Percentiles rank a stretch among this genome's conserved stretches.
phyloP scores from a whole-genome alignment of 2,329 filamentous ascomycete genomes.

The Fusarium austroafricanum region DNA sequence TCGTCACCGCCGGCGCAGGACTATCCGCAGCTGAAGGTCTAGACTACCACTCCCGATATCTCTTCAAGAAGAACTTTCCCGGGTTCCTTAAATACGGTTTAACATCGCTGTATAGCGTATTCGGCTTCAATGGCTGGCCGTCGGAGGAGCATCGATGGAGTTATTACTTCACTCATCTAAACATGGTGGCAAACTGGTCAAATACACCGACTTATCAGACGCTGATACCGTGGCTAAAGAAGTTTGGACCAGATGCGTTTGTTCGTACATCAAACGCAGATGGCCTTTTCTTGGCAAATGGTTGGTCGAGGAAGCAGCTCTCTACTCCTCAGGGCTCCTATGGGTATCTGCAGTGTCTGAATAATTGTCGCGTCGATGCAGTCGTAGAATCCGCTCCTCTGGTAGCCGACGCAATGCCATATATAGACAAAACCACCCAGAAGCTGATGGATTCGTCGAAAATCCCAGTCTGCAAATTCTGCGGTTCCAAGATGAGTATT shows the following conservation, averaged over 20 bases:
- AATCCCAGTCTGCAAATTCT: slow-evolving; percentile 31
- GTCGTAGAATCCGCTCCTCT: slow-evolving; percentile 20
- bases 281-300: not conserved
- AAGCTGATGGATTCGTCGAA: slow-evolving; percentile 22
- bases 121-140: slow-evolving; percentile 33
- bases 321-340: slow-evolving; percentile 11
- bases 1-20: slow-evolving; percentile 40
- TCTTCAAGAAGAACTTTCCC: slow-evolving; percentile 32
- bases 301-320: not conserved
- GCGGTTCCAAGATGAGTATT: slow-evolving; percentile 38
- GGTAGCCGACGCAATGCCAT: slow-evolving; percentile 3
- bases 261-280: slow-evolving; percentile 29
- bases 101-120: slow-evolving; percentile 34
- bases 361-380: slow-evolving; percentile 34
- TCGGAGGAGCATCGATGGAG: slow-evolving; percentile 43
- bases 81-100: slow-evolving; percentile 31
- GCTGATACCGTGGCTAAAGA: slow-evolving; percentile 12
- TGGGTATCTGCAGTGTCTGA: slow-evolving; percentile 30
- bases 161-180: slow-evolving; percentile 41
- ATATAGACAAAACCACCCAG: slow-evolving; percentile 29
- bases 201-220: slow-evolving; percentile 25
- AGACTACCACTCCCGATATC: slow-evolving; percentile 33
- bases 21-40: slow-evolving; percentile 39
- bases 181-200: slow-evolving; percentile 40
- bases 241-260: slow-evolving; percentile 27